These are phyloP conservation scores for Sarocladium kiliense DNA, from an alignment of 2,329 filamentous ascomycete species.

Conservation along the genomic window DNA sequence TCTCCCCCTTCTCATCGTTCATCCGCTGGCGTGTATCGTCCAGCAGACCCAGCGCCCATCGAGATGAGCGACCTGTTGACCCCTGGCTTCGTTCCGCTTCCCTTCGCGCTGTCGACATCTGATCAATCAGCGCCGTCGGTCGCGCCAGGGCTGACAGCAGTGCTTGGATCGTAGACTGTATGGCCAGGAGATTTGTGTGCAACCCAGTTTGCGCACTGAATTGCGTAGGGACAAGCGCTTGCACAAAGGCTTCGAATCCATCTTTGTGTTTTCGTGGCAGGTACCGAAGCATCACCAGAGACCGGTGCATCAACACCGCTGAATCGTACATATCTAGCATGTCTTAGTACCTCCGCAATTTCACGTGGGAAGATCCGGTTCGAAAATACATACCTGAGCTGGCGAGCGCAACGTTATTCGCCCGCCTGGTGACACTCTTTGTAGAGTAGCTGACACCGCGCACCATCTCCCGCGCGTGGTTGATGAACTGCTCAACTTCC, in stretches of 20 bases:
- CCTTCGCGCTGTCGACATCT: slow-evolving; percentile 69
- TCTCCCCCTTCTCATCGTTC: slow-evolving; percentile 79
- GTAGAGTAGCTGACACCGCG: slow-evolving; percentile 79
- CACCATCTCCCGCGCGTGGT: slow-evolving; percentile 85
- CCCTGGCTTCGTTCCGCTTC: slow-evolving; percentile 73
- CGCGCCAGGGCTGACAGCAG: slow-evolving; percentile 74
- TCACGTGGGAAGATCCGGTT: neutral
- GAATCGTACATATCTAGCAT: slow-evolving; percentile 63
- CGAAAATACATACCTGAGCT: slow-evolving; percentile 45
- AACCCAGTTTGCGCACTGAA: slow-evolving; percentile 69
- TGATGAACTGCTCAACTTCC: slow-evolving; percentile 89
- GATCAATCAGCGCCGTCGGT: slow-evolving; percentile 70
- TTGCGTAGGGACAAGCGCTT: slow-evolving; percentile 60
- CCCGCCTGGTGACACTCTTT: slow-evolving; percentile 73
- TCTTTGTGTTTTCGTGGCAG: slow-evolving; percentile 63
- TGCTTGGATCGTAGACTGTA: slow-evolving; percentile 80
- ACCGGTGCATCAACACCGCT: slow-evolving; percentile 47
- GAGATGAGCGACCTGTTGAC: slow-evolving; percentile 63
- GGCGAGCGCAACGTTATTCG: slow-evolving; percentile 66
- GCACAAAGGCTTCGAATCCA: slow-evolving; percentile 69
- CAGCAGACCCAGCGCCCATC: slow-evolving; percentile 76
- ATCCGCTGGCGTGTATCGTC: slow-evolving; percentile 83
- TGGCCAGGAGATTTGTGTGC: slow-evolving; percentile 69
- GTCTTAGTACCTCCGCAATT: neutral
- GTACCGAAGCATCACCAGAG: slow-evolving; percentile 54